Conservation (phyloP, 75 land plant genomes). For the Cupressus sempervirens region DNA sequence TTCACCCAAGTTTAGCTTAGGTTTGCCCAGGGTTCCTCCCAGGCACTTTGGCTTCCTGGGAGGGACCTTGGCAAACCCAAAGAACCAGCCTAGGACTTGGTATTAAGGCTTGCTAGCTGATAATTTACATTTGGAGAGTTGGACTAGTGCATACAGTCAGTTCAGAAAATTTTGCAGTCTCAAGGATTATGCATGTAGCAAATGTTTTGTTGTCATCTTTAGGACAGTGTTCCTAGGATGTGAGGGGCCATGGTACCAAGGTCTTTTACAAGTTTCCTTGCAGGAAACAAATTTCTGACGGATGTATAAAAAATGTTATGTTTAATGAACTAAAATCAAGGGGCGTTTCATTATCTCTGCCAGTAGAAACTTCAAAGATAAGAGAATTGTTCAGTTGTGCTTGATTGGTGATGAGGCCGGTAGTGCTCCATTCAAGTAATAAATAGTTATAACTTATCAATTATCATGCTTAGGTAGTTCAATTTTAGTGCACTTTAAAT, state of each 20-base stretch:
- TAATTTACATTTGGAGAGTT: background rate
- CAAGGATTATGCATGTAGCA: background rate
- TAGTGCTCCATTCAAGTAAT: background rate
- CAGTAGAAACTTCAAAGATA: background rate
- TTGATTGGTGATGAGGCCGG: background rate
- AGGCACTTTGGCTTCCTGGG: no score
- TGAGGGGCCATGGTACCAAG: background rate
- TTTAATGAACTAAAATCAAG: background rate
- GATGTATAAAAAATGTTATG: background rate
- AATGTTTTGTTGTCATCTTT: background rate
- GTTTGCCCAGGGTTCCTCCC: no score
- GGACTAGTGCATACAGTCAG: background rate
- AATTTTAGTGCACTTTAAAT: background rate
- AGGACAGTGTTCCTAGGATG: background rate
- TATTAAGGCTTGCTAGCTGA: background rate
- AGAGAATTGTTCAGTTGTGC: background rate
- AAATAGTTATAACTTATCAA: no score
- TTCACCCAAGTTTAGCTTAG: no score
- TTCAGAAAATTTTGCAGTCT: background rate
- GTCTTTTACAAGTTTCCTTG: background rate
- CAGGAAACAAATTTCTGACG: background rate
- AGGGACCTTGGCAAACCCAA: no score
- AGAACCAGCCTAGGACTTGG: no score
- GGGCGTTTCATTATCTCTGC: background rate
- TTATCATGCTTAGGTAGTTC: background rate